Percentiles rank a stretch among this genome's conserved stretches.
Evolutionary conservation across 495 filamentous ascomycete genomes (phyloP).

Genomic region (Talaromyces adpressus): DNA sequence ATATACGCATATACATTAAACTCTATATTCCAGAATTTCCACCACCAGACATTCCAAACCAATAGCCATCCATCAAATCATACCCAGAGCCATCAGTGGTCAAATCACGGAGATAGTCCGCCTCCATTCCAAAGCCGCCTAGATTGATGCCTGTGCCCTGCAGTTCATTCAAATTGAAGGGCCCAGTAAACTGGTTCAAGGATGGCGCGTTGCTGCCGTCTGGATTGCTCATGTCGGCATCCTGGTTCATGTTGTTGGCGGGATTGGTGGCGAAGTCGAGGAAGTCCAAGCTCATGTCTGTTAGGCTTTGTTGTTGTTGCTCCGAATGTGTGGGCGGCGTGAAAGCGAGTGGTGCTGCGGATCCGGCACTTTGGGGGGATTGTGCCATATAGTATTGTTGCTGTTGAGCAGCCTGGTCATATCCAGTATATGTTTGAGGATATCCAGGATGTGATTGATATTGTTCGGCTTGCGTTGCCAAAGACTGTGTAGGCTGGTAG

Average conservation of each 20-base stretch:
- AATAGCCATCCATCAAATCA: conserved; percentile 87
- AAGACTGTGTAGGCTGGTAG: conserved; percentile 7
- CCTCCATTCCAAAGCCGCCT: conserved; percentile 63
- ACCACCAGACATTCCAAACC: conserved; percentile 59
- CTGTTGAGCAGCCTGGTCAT: conserved; percentile 24
- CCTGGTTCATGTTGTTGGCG: conserved; percentile 12
- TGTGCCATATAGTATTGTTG: conserved; percentile 30
- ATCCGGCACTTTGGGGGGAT: conserved; percentile 35
- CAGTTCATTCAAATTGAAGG: conserved; percentile 23
- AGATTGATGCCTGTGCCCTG: conserved; percentile 55
- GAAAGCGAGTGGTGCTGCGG: conserved; percentile 16
- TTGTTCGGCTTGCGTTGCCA: conserved; percentile 17
- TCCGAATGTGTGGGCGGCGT: conserved; percentile 3
- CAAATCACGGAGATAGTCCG: conserved; percentile 72
- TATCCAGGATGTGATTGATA: conserved; percentile 19
- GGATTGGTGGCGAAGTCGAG: conserved; percentile 24
- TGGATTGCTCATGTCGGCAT: conserved; percentile 4
- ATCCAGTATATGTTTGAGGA: conserved; percentile 25
- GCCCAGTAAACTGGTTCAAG: conserved; percentile 7
- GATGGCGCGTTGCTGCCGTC: background rate
- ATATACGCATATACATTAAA: conserved; percentile 12
- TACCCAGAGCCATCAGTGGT: conserved; percentile 63
- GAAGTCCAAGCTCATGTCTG: conserved; percentile 32
- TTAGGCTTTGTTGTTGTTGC: conserved; percentile 17
- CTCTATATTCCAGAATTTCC: conserved; percentile 18